A percentile compares a stretch with the other conserved stretches of the same genome.
Conservation (phyloP, 495 filamentous ascomycete genomes). For the Astrothelium macrocarpum region DNA sequence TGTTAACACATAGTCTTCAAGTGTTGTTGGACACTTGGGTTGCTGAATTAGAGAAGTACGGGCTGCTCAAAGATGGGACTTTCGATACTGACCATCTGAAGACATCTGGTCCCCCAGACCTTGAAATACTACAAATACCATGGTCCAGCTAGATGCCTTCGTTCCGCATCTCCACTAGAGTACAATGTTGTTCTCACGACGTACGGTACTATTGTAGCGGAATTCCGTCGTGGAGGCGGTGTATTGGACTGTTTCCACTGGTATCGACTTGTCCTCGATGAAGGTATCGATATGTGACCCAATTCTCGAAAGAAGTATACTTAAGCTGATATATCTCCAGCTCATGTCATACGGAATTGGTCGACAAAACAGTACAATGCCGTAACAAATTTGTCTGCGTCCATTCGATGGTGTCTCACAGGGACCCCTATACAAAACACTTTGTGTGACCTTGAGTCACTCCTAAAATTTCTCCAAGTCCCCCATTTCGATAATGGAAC, state of each 20-base stretch:
- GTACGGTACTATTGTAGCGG: conserved; percentile 76
- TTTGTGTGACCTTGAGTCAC: conserved; percentile 76
- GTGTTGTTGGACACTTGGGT: background rate
- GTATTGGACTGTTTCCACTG: conserved; percentile 63
- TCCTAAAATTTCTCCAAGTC: conserved; percentile 79
- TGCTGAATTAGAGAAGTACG: background rate
- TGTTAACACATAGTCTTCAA: background rate
- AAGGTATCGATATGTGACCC: conserved; percentile 29
- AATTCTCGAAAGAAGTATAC: background rate
- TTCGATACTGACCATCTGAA: background rate
- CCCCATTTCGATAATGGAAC: conserved; percentile 73
- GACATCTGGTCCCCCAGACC: background rate
- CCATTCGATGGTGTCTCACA: conserved; percentile 89
- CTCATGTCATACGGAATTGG: conserved; percentile 84
- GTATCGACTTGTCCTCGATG: conserved; percentile 93
- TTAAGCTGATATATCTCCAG: conserved; percentile 23
- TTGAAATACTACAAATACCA: conserved; percentile 68
- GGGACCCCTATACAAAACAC: conserved; percentile 91
- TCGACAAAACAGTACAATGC: conserved; percentile 72
- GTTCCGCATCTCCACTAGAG: conserved; percentile 53
- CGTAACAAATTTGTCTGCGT: conserved; percentile 63
- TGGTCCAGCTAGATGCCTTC: conserved; percentile 59
- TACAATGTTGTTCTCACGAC: conserved; percentile 86
- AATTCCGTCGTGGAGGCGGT: conserved; percentile 43
- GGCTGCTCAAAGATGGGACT: background rate